Evolutionary conservation across 768 basidiomycete species (phyloP).

Genomic region (Lentinula raphanica): DNA sequence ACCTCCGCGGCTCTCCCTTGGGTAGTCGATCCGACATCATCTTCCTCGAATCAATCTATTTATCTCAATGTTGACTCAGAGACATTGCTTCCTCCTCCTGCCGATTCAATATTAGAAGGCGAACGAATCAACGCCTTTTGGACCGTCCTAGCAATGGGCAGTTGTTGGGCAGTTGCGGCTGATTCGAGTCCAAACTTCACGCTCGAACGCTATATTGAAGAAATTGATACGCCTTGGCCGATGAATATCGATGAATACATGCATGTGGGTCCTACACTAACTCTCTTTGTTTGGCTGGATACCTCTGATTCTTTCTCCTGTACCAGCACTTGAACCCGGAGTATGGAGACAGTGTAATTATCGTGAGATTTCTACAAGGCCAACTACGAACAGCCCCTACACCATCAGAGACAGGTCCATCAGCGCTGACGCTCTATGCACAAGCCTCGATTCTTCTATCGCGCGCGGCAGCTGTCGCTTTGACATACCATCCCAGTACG

Average conservation of each 20-base stretch:
- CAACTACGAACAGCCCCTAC: background rate
- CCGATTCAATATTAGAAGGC: conserved; percentile 14
- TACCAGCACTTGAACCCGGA: background rate
- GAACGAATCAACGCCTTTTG: conserved; percentile 40
- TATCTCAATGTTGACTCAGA: conserved; percentile 19
- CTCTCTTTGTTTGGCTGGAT: background rate
- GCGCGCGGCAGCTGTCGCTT: conserved; percentile 15
- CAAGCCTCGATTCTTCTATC: conserved; percentile 17
- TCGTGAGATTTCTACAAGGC: background rate
- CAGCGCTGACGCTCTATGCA: background rate
- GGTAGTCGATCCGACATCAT: background rate
- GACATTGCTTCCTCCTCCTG: conserved; percentile 13
- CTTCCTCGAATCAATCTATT: conserved; percentile 19
- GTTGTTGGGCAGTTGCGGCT: conserved; percentile 26
- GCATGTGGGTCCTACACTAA: background rate
- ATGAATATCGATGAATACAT: conserved; percentile 5
- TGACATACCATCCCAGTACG: conserved; percentile 16
- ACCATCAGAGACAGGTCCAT: background rate
- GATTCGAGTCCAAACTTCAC: conserved; percentile 1
- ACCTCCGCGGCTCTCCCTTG: background rate
- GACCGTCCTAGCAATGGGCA: conserved; percentile 28
- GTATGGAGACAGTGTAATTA: background rate
- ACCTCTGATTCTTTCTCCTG: background rate
- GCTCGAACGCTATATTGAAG: background rate
- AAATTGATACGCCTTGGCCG: conserved; percentile 10